Base-by-base conservation (phyloP, 441 rosid genomes). In the Euphorbia schlechtendalii region DNA sequence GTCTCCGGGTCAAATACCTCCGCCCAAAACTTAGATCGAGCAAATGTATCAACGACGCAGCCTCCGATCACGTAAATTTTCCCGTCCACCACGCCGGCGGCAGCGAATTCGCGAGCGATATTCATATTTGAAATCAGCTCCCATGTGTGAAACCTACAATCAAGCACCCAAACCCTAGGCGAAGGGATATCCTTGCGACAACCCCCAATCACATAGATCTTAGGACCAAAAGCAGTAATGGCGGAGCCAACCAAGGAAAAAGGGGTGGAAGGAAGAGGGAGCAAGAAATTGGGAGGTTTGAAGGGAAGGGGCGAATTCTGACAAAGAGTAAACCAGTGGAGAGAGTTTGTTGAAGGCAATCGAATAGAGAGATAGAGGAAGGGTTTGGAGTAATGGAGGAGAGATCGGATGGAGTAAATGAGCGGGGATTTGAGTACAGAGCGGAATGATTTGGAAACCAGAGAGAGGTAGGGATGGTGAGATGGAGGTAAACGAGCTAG, bases 31-130 rank as follows among this genome's bases (percentile, higher is more conserved):
- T 68, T 81, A 25, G 86, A 78, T 6, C 88, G 79, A 9, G 91
- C 72, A 87, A 85, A 86, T 0, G 82, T 80, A 69, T 92, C 95
- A 27, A 82, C 87, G n/a, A 82, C 70, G 60, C 96, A 92, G 1
- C 98, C 96, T 2, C 96, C 96, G 56, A 92, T 77, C 52, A 92
- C 91, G 22, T 86, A 89, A 13, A 92, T 71, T 73, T 79, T 82
- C 8, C 76, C 86, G 3, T 69, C 82, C 17, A 86, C 76, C 1
- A 74, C 86, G 0, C 89, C 96, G 0, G 96, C 83, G 0, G 96
- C 96, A 6, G 95, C 82, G 64, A 92, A 87, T 60, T 92, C 98
- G 8, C 96, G 90, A 1, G 83, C 78, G 14, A 87, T 75, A 0
- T 78, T 79, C 96, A 89, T 89, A 56, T 62, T 73, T 0, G 83